These are phyloP conservation scores for Tanacetum coccineum DNA, from an alignment of 129 eudicot genomes.

Conservation along the genomic window DNA sequence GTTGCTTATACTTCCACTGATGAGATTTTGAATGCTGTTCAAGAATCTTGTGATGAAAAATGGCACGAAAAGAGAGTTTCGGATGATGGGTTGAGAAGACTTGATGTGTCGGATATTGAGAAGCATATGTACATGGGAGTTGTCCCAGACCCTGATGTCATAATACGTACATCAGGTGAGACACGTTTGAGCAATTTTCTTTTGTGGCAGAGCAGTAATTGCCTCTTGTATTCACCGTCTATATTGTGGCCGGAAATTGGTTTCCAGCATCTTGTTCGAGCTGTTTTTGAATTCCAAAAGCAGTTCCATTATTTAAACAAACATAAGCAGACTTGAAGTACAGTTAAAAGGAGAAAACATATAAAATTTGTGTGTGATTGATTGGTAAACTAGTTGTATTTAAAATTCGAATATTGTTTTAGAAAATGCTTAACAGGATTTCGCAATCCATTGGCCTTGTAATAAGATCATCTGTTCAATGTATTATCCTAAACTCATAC, in stretches of 20 bases:
- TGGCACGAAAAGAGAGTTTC: neutral
- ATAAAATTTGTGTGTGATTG: no score
- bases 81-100: neutral
- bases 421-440: no score
- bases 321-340: conserved; percentile 3
- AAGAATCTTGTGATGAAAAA: conserved; percentile 2
- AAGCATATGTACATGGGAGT: conserved; percentile 13
- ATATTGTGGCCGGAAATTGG: conserved; percentile 6
- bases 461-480: no score
- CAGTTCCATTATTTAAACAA: neutral
- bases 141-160: conserved; percentile 8
- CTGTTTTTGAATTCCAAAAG: conserved; percentile 8
- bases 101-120: neutral
- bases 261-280: conserved; percentile 2
- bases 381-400: no score
- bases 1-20: conserved; percentile 9
- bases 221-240: conserved; percentile 45
- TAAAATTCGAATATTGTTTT: no score
- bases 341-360: neutral
- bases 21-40: neutral
- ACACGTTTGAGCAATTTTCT: conserved; percentile 67
- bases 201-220: conserved; percentile 47
- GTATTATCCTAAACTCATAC: no score
- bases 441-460: no score
- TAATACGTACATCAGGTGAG: conserved; percentile 60